A percentile compares a stretch with the other conserved stretches of the same genome.
Evolutionary conservation across 805 yeast genomes (phyloP).

Genomic region (Kluyveromyces starmeri): DNA sequence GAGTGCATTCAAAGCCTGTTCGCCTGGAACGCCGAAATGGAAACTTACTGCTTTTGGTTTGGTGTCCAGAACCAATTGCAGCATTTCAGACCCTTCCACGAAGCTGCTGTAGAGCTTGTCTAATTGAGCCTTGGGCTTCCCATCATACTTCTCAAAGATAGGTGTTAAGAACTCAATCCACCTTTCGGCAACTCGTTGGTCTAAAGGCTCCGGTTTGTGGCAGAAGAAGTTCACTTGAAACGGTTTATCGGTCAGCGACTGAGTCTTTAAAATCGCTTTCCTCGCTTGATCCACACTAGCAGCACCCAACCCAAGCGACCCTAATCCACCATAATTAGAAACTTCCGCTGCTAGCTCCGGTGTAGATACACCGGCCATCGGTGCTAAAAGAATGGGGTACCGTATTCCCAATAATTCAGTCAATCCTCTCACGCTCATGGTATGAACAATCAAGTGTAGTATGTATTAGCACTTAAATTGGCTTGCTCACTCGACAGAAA

Average conservation of each 20-base stretch:
- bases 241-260: slow-evolving; percentile 6
- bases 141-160: slow-evolving; percentile 8
- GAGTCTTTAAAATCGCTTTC: slow-evolving; percentile 1
- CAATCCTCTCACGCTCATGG: too few relatives aligned
- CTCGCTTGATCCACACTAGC: slow-evolving; percentile 9
- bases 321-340: slow-evolving; percentile 39
- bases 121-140: slow-evolving; percentile 15
- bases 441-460: not conserved
- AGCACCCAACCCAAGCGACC: slow-evolving; percentile 32
- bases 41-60: slow-evolving; percentile 42
- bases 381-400: slow-evolving; percentile 44
- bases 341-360: slow-evolving; percentile 37
- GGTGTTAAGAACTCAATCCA: slow-evolving; percentile 1
- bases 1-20: slow-evolving; percentile 25
- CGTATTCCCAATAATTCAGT: slow-evolving; percentile 23
- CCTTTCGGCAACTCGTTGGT: slow-evolving; percentile 6
- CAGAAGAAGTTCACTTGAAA: slow-evolving; percentile 43
- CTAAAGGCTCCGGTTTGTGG: slow-evolving; percentile 28
- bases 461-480: too few relatives aligned
- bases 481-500: too few relatives aligned
- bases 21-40: slow-evolving; percentile 43
- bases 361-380: slow-evolving; percentile 52
- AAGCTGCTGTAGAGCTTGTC: slow-evolving; percentile 8
- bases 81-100: slow-evolving; percentile 8
- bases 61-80: slow-evolving; percentile 11